Base-by-base conservation (phyloP, 768 basidiomycete species). In the Hortiboletus flavorubellus region DNA sequence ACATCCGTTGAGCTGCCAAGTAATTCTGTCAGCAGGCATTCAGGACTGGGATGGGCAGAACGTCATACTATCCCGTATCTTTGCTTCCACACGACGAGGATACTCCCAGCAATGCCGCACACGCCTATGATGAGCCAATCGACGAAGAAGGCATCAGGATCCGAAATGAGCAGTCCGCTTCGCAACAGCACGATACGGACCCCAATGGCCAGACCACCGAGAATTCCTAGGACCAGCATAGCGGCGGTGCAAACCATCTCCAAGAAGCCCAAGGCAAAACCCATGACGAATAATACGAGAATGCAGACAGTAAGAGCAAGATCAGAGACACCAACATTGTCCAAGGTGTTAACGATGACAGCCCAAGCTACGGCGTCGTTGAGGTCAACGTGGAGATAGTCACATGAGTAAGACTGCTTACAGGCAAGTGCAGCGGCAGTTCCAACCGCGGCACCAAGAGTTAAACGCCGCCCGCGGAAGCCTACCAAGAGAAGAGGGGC, bases 131-230 rank as follows among this genome's bases (percentile, higher is more conserved):
- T 67, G 37, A 77, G 67, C 84, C 84, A 85, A 62, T 85, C 81
- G 45, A 74, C 58, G 9, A 71, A 72, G 62, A 75, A 82, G 29
- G 55, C 26, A 30, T 62, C 49, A 14, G 65, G 58, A 15, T 64
- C 49, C 14, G 77, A 65, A 18, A 85, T 51, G 21, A 88, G 72
- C 37, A 88, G 70, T 4, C 76, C 79, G 3, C 68, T 64, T 33
- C 78, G 76, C 46, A 88, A 51, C 16, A 88, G 68, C 23, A 78
- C 64, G 39, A 84, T 67, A 21, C 86, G 80, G 12, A 83, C 69
- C 11, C 82, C 85, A 23, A 85, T 68, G 3, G 86, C 76, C 3
- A 84, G 52, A 8, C 86, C 87, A 10, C 85, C 84, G 5, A 74
- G 68, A n/a, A 78, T 58, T 10, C 80, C 78, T 0, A 87, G 66